Conservation (phyloP, 1,284 basidiomycete genomes). For the Ceratobasidium sp. region DNA sequence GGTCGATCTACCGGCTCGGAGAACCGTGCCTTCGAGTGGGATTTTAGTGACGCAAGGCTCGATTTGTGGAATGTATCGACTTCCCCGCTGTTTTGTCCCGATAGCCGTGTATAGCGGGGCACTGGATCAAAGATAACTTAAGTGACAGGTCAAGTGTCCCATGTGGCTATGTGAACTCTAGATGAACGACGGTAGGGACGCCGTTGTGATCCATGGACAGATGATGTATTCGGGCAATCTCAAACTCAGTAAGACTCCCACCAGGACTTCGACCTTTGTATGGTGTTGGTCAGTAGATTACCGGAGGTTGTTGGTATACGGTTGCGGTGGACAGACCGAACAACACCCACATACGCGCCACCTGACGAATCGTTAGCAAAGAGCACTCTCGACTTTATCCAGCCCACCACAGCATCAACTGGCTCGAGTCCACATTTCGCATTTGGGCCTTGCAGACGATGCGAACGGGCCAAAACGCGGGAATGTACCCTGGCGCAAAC, state of each 20-base stretch:
- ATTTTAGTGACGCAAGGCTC: no score
- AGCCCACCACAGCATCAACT: not conserved
- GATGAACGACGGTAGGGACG: slow-evolving; percentile 20
- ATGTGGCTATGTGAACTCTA: not conserved
- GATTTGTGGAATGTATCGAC: no score
- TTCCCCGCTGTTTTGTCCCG: no score
- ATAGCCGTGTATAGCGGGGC: no score
- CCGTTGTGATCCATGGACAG: no score
- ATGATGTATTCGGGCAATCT: no score
- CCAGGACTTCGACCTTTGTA: no score
- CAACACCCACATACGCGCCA: slow-evolving; percentile 1
- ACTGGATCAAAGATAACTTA: not conserved
- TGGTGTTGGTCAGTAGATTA: not conserved
- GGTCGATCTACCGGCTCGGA: no score
- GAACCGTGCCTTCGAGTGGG: no score
- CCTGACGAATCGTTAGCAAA: no score
- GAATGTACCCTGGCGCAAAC: slow-evolving; percentile 18
- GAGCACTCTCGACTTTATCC: not conserved
- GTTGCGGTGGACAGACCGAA: not conserved
- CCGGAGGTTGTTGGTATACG: slow-evolving; percentile 1
- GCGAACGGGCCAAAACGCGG: not conserved
- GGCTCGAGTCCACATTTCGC: not conserved
- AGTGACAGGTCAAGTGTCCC: not conserved
- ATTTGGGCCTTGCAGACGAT: not conserved
- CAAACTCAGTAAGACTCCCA: no score